Percentiles rank a stretch among this genome's conserved stretches.
These are phyloP conservation scores for Cercospora berteroae DNA, from an alignment of 2,329 filamentous ascomycete genomes.

Conservation along the genomic window DNA sequence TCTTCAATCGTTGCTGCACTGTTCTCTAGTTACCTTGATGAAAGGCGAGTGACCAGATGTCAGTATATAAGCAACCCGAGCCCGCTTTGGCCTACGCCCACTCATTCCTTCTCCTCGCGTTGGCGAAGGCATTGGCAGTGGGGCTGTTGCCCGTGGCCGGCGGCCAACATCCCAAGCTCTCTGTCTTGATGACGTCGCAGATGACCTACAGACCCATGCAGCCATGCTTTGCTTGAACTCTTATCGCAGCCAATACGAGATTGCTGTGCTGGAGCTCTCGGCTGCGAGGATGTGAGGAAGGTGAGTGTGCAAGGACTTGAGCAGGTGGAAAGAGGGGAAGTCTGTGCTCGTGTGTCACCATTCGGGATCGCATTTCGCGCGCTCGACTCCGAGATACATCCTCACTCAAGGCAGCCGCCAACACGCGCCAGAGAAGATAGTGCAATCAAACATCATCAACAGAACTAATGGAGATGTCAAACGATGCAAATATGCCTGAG, in stretches of 20 bases:
- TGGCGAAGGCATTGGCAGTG: background rate
- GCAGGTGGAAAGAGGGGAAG: conserved; percentile 1
- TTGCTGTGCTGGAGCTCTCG: background rate
- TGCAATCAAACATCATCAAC: background rate
- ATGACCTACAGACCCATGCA: background rate
- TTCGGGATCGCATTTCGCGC: background rate
- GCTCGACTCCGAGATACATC: background rate
- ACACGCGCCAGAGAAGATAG: background rate
- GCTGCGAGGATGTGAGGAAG: background rate
- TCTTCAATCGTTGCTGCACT: background rate
- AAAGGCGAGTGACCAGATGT: background rate
- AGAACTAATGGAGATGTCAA: background rate
- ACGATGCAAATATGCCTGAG: background rate
- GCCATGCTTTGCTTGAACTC: background rate
- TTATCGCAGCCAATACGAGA: conserved; percentile 1
- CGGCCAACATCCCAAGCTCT: conserved; percentile 1
- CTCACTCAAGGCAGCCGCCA: background rate
- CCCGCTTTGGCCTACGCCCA: background rate
- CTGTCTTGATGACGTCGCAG: background rate
- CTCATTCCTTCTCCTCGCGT: background rate
- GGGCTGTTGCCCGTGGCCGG: background rate
- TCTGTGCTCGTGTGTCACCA: background rate
- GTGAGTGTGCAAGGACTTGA: background rate
- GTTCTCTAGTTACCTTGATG: background rate
- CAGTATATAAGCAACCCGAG: background rate